Base-by-base conservation (phyloP, 805 yeast genomes). In the Candida argentea region DNA sequence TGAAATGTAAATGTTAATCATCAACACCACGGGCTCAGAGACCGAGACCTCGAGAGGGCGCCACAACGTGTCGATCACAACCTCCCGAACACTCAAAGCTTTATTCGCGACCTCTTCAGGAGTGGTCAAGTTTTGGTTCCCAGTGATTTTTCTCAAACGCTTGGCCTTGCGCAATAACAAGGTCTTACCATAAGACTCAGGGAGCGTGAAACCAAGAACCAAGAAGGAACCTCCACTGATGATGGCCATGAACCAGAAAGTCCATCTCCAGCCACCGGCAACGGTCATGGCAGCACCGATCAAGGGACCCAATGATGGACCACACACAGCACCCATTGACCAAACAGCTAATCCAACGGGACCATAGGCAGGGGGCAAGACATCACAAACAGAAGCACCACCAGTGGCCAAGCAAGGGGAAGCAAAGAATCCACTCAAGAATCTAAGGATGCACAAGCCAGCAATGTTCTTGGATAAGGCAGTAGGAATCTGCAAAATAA, bases 351-450 rank as follows among this genome's bases (percentile, higher is more conserved):
- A 49, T 3, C 67, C 65, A 13, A 64, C 35, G 2, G 77, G 72
- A 20, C 61, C 45, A 30, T 51, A 50, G 4, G 70, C 61, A 12
- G 57, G 46, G 4, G 45, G 26, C 16, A 66, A 44, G 26, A 73
- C 49, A 43, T 75, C 81, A 17, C 69, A 65, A 24, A 73, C 44
- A 4, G 71, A 55, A 7, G 76, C 81, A 34, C 73, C 77, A 25
- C 76, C 79, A 13, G 74, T 70, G 1, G 75, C 65, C 28, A 73
- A 40, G 12, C 71, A 59, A 3, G 81, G 78, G 3, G 74, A 61
- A 8, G 76, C 67, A 32, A 70, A 61, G 15, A 74, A 38, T 3
- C 82, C 81, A 12, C 65, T 56, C 10, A 75, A 37, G 33, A 74
- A 65, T 28, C 81, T 58, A 25, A 71, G 48, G 0, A 70, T 59